A percentile compares a stretch with the other conserved stretches of the same genome.
Evolutionary conservation across 192 early-diverging fungal species (phyloP).

Genomic region (Pilaira anomala): DNA sequence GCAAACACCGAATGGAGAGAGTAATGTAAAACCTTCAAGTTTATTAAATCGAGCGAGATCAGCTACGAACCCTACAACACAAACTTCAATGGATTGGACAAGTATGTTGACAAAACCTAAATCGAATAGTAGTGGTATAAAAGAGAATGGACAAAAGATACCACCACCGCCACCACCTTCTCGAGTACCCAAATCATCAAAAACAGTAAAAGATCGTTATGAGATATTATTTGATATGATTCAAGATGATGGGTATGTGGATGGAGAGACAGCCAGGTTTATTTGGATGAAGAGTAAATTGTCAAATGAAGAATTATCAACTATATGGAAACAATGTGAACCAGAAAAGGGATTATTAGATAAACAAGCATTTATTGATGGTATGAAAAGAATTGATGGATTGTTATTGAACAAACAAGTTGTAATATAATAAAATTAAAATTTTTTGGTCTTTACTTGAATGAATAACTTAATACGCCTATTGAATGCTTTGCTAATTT

Average conservation of each 20-base stretch:
- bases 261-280: conserved; percentile 12
- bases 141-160: neutral
- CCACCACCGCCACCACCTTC: conserved; percentile 28
- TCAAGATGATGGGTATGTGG: conserved; percentile 23
- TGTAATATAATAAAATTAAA: conserved; percentile 8
- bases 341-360: conserved; percentile 23
- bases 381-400: conserved; percentile 27
- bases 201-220: neutral
- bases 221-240: conserved; percentile 21
- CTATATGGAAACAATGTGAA: conserved; percentile 30
- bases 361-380: conserved; percentile 23
- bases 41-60: conserved; percentile 16
- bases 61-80: neutral
- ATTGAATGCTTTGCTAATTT: conserved; percentile 39
- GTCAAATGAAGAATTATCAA: conserved; percentile 11
- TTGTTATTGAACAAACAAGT: conserved; percentile 1
- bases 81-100: too few relatives aligned
- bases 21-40: conserved; percentile 4
- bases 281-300: conserved; percentile 26
- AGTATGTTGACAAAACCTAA: neutral
- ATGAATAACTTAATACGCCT: conserved; percentile 47
- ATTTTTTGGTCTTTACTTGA: conserved; percentile 45
- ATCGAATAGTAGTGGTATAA: neutral
- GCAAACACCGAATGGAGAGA: neutral
- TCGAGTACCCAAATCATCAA: neutral